A percentile compares a stretch with the other conserved stretches of the same genome.
Evolutionary conservation across 495 filamentous ascomycete genomes (phyloP).

Genomic region (Penicillium waksmanii): DNA sequence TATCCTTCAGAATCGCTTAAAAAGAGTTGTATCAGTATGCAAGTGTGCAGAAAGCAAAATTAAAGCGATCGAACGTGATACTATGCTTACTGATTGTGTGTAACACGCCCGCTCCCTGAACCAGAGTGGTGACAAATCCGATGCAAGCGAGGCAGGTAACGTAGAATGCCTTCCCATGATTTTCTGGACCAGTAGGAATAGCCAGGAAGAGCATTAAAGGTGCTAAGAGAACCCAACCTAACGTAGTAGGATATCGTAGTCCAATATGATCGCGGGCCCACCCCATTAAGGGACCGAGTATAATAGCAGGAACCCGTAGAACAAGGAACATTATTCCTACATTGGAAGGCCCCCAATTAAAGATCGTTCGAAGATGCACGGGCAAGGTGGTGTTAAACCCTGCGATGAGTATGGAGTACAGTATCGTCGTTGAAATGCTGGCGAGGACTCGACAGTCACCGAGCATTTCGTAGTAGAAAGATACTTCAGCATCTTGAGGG

Average conservation of each 20-base stretch:
- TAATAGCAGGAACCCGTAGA: constrained; percentile 20
- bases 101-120: constrained; percentile 3
- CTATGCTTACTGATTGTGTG: constrained; percentile 6
- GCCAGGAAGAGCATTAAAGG: constrained; percentile 19
- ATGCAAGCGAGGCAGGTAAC: constrained; percentile 1
- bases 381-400: constrained; percentile 31
- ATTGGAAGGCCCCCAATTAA: constrained; percentile 26
- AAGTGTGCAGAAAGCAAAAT: background rate
- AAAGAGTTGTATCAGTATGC: background rate
- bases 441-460: background rate
- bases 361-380: constrained; percentile 22
- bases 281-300: constrained; percentile 20
- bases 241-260: constrained; percentile 14
- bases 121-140: background rate
- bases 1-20: background rate
- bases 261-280: constrained; percentile 29
- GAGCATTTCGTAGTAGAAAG: background rate
- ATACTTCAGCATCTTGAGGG: background rate
- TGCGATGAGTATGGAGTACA: constrained; percentile 7
- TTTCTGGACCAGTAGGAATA: constrained; percentile 18
- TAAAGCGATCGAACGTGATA: background rate
- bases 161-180: background rate
- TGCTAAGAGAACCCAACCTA: constrained; percentile 18
- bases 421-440: background rate
- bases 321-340: constrained; percentile 28